Evolutionary conservation across 2,329 filamentous ascomycete species (phyloP), one percentile per base, ranked within the genome.

Genomic region (Acrocalymma vagum): DNA sequence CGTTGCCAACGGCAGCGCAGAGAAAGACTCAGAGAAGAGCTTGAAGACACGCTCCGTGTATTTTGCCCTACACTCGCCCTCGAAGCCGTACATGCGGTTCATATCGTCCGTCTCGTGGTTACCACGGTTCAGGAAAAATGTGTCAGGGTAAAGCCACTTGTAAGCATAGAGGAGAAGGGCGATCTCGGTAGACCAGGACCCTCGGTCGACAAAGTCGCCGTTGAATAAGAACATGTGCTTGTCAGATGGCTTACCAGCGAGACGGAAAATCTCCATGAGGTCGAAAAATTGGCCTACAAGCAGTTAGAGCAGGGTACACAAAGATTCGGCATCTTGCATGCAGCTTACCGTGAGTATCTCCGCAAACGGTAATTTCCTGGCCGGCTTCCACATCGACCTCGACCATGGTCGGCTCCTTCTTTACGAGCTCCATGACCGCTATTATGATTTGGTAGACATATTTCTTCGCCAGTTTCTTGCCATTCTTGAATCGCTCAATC

Each of bases 101-200:
- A 99, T 99, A 72, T 96, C 93, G 68, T 97, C 93, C 32, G 94
- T 97, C 76, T 99, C 94, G 74, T 99, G 94, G 73, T 99, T 99
- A 58, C 94, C 94, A 48, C 94, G 85, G 78, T 99, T 99, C 52
- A 99, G 78, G 82, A 95, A 97, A 79, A 99, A 93, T 38, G 79
- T 84, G 28, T 84, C 82, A 6, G 94, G 94, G 38, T 88, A 85
- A 60, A 97, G 73, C 93, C 90, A 96, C 77, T 99, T 99, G 80
- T 96, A 95, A 29, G 93, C 88, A 71, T 96, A 99, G 14, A 99
- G 79, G 9, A 96, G 78, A 30, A 99, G 79, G 9, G 91, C 93
- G 57, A 99, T 95, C 70, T 99, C 94, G n/a, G 86, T 91, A 6
- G 93, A 97, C 94, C 94, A 99, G 24, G 91, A 96, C 18, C 94